phyloP scores from a whole-genome alignment of 305 asterid species.

The Ajuga reptans region DNA sequence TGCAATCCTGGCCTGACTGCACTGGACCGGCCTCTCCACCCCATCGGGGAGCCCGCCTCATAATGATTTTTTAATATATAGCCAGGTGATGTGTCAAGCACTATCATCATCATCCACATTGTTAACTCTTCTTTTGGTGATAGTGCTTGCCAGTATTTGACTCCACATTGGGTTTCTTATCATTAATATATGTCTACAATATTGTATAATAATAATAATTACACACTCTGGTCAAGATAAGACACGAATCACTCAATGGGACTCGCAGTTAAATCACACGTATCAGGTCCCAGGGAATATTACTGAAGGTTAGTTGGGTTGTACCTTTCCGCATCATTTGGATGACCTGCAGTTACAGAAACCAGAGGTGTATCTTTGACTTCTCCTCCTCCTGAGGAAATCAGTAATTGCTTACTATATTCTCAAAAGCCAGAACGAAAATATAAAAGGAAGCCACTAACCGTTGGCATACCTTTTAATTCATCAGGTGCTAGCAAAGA shows the following conservation, averaged over 20 bases:
- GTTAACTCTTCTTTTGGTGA: neutral
- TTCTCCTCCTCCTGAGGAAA: conserved; percentile 55
- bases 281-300: neutral
- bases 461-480: conserved; percentile 52
- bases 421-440: neutral
- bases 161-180: neutral
- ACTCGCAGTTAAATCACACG: neutral
- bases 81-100: neutral
- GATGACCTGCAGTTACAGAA: conserved; percentile 42
- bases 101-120: neutral
- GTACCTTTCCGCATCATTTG: conserved; percentile 67
- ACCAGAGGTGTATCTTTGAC: conserved; percentile 50
- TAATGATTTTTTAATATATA: too few species aligned
- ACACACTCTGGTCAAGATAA: neutral
- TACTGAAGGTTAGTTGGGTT: neutral
- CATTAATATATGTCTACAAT: neutral
- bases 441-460: neutral
- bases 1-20: neutral
- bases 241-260: neutral
- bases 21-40: neutral
- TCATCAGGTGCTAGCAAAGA: conserved; percentile 93
- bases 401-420: conserved; percentile 15
- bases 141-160: neutral
- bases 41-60: neutral
- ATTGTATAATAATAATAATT: too few species aligned